Evolutionary conservation across 805 yeast species (phyloP), one percentile per base, ranked within the genome.

Genomic region (Lipomyces orientalis): DNA sequence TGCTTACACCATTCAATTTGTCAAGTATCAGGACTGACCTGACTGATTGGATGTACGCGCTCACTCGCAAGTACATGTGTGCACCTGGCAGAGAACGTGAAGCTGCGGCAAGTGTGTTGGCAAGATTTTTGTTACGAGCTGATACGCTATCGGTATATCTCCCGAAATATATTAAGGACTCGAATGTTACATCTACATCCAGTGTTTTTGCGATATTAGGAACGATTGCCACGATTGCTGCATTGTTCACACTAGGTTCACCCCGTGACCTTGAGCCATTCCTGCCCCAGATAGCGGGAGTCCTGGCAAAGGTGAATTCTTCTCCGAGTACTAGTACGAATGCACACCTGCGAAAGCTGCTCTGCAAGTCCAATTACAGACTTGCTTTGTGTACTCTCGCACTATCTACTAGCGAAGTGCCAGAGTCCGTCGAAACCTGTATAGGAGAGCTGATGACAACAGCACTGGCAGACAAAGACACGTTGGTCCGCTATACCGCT

Each of bases 1-100:
- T 87, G 0, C 79, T 90, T n/a, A 86, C 88, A 0, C 98, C 98
- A 0, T 93, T 93, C 74, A 83, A 85, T 1, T 79, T 93, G 33
- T 77, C 76, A 0, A 69, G 78, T 0, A 76, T 88, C 16, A 77
- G 77, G 1, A 69, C 75, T 1, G 65, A 74, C 0, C 64, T 77
- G 0, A 76, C 84, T 4, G 69, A 73, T 0, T 62, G 75, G 1
- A 29, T 70, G 1, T 83, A 80, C 56, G 66, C 71, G 0, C 68
- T 83, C 7, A 82, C 84, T 0, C 60, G 75, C 2, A 54, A 56
- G 1, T 78, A 76, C 62, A 76, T 85, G 54, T 75, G 73, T 4
- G 78, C 78, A 16, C 83, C 87, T 4, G 90, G 91, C 4, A 86
- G 86, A 65, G 88, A 85, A 57, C 86, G 86, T 60, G 83, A 84